phyloP scores from a whole-genome alignment of 106 monocot genomes.

The Posidonia australis region DNA sequence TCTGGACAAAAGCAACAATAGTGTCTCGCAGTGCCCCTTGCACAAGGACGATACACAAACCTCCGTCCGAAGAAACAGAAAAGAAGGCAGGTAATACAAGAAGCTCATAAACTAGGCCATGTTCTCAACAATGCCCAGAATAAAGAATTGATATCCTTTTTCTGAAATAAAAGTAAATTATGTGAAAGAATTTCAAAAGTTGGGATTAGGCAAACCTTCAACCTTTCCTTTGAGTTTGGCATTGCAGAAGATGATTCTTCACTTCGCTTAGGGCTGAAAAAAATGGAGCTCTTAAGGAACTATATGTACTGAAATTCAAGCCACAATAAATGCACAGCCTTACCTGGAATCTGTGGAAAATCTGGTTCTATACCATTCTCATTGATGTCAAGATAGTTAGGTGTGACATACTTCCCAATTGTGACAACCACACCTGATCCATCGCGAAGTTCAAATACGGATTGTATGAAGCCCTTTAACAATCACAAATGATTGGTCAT shows the following conservation, averaged over 20 bases:
- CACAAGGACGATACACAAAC: no score
- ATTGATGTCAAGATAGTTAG: slow-evolving; percentile 73
- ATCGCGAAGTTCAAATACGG: slow-evolving; percentile 92
- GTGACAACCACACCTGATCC: slow-evolving; percentile 95
- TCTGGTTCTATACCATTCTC: slow-evolving; percentile 89
- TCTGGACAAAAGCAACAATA: no score
- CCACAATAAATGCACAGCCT: background rate
- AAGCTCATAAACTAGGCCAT: background rate
- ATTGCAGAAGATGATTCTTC: slow-evolving; percentile 38
- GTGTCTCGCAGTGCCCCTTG: no score
- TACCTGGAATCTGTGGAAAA: slow-evolving; percentile 69
- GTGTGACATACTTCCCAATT: slow-evolving; percentile 86
- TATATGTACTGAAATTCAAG: background rate
- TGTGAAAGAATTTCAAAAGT: background rate
- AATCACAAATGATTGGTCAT: background rate
- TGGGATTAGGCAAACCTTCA: background rate
- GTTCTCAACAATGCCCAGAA: background rate
- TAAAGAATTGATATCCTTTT: background rate
- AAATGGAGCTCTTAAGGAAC: background rate
- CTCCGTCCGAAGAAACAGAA: slow-evolving; percentile 42
- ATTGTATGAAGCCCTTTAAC: slow-evolving; percentile 87
- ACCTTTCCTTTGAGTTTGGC: slow-evolving; percentile 27
- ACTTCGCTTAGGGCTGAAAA: slow-evolving; percentile 56
- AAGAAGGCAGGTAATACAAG: background rate
- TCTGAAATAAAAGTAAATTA: no score